These are phyloP conservation scores for Metschnikowia anglica DNA, from an alignment of 805 yeast species.

Conservation along the genomic window DNA sequence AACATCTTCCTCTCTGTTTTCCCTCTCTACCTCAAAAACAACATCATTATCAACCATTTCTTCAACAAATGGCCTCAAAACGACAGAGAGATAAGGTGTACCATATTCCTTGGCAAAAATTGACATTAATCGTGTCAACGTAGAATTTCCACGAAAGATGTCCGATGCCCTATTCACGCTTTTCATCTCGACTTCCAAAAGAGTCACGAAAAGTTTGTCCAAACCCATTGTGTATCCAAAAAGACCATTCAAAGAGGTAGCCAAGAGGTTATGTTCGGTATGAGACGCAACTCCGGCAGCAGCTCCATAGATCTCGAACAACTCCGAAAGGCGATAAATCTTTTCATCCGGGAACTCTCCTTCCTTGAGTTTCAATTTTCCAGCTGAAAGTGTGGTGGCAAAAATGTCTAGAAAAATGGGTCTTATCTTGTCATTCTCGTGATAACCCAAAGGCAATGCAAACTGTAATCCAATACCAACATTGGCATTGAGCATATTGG, in stretches of 20 bases:
- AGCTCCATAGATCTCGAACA: conserved; percentile 48
- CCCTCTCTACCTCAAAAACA: conserved; percentile 64
- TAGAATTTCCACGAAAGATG: conserved; percentile 75
- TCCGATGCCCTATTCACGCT: conserved; percentile 64
- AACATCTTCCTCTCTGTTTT: conserved; percentile 34
- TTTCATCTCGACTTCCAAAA: conserved; percentile 62
- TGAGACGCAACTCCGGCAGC: conserved; percentile 64
- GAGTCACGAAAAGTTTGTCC: conserved; percentile 49
- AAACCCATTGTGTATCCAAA: conserved; percentile 40
- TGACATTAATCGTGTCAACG: conserved; percentile 75
- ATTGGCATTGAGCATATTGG: conserved; percentile 69
- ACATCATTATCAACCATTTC: conserved; percentile 50
- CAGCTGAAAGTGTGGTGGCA: conserved; percentile 55
- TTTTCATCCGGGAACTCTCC: conserved; percentile 32
- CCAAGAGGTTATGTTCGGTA: conserved; percentile 66
- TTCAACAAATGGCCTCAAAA: conserved; percentile 56
- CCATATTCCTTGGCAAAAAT: conserved; percentile 72
- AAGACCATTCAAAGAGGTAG: conserved; percentile 60
- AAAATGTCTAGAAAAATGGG: conserved; percentile 77
- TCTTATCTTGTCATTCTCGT: conserved; percentile 61
- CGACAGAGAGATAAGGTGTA: conserved; percentile 49
- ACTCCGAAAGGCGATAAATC: conserved; percentile 28
- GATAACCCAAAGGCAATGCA: conserved; percentile 78
- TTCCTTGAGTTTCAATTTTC: conserved; percentile 22
- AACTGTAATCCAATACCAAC: conserved; percentile 73